Percentiles rank a stretch among this genome's conserved stretches.
Evolutionary conservation across 768 basidiomycete species (phyloP).

Genomic region (Cystobasidium tubakii): DNA sequence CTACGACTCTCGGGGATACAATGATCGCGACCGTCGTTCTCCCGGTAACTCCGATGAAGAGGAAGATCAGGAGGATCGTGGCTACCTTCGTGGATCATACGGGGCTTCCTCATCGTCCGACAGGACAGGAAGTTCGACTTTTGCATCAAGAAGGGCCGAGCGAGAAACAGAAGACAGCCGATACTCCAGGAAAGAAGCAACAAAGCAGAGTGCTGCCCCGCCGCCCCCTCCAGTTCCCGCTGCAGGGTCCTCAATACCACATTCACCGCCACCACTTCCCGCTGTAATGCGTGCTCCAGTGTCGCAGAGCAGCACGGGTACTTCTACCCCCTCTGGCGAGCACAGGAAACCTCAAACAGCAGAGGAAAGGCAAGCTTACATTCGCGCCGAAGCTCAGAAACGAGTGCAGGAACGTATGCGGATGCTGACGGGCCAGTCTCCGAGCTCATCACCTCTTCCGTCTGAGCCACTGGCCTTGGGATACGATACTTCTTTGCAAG

Average conservation of each 20-base stretch:
- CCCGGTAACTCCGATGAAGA: background rate
- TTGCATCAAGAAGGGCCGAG: background rate
- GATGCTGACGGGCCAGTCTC: constrained; percentile 66
- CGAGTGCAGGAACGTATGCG: constrained; percentile 78
- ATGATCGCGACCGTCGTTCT: constrained; percentile 40
- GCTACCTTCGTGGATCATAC: constrained; percentile 41
- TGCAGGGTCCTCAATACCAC: too few relatives aligned
- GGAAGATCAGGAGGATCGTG: background rate
- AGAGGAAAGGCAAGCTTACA: constrained; percentile 72
- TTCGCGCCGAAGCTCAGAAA: constrained; percentile 70
- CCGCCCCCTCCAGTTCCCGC: constrained; percentile 53
- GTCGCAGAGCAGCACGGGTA: background rate
- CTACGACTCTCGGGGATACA: constrained; percentile 48
- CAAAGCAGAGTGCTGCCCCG: constrained; percentile 51
- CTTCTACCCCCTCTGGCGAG: constrained; percentile 47
- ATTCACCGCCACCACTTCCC: background rate
- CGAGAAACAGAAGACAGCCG: too few relatives aligned
- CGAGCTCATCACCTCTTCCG: constrained; percentile 52
- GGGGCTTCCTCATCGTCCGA: background rate
- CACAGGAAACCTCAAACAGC: constrained; percentile 63
- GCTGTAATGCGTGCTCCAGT: background rate
- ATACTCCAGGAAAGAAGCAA: background rate
- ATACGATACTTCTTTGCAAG: constrained; percentile 75
- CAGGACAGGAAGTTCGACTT: background rate
- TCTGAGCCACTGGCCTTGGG: constrained; percentile 43